These are phyloP conservation scores for Pulveroboletus sp. DNA, from an alignment of 768 basidiomycete species.

Conservation along the genomic window DNA sequence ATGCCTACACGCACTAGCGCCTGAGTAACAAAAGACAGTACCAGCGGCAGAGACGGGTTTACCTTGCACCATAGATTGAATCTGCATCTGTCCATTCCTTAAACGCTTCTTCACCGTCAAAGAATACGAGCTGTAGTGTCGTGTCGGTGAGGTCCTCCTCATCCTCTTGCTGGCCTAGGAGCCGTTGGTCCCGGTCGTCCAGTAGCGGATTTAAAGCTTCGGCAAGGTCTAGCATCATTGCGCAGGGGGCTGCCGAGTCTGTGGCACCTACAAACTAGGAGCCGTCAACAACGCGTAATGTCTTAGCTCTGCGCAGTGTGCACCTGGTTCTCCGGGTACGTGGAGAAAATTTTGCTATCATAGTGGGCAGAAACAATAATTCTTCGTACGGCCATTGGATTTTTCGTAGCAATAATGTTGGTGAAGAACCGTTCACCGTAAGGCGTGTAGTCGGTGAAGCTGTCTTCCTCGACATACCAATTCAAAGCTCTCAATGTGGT, in stretches of 20 bases:
- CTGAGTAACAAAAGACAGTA: not conserved
- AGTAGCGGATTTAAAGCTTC: constrained; percentile 77
- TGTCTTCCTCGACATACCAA: constrained; percentile 88
- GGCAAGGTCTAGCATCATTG: constrained; percentile 90
- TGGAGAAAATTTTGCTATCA: constrained; percentile 86
- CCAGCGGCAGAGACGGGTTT: not conserved
- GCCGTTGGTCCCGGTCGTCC: constrained; percentile 51
- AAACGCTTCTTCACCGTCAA: constrained; percentile 98
- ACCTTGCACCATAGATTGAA: constrained; percentile 96
- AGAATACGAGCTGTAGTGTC: constrained; percentile 90
- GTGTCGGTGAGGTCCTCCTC: constrained; percentile 81
- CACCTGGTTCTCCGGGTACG: constrained; percentile 74
- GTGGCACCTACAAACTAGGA: constrained; percentile 92
- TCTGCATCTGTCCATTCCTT: constrained; percentile 84
- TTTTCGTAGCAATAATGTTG: constrained; percentile 94
- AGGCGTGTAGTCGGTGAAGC: constrained; percentile 78
- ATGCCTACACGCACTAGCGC: constrained; percentile 51
- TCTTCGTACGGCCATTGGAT: constrained; percentile 77
- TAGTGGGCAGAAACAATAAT: constrained; percentile 91
- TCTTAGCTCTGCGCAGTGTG: constrained; percentile 13
- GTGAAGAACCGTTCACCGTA: constrained; percentile 76
- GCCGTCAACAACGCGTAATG: constrained; percentile 8
- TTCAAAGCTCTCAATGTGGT: constrained; percentile 64
- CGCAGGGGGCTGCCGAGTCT: constrained; percentile 94
- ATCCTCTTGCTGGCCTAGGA: constrained; percentile 56